phyloP scores from a whole-genome alignment of 1,139 yeast genomes.

The Blastobotrys aristatus region DNA sequence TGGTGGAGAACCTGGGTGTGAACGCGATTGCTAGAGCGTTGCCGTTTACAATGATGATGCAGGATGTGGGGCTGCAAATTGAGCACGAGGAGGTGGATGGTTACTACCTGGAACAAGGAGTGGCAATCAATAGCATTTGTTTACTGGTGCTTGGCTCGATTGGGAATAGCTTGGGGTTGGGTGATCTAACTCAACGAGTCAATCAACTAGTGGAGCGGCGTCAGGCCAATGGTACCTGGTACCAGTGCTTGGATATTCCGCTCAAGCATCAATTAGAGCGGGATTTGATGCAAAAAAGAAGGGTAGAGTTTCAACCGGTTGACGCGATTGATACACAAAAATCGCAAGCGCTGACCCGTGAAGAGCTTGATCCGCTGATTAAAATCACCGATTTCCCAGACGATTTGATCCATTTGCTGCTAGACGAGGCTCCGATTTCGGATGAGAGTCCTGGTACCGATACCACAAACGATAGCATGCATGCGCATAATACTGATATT shows the following conservation, averaged over 20 bases:
- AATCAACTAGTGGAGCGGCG: constrained; percentile 20
- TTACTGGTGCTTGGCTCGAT: constrained; percentile 24
- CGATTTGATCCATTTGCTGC: constrained; percentile 13
- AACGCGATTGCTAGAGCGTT: constrained; percentile 19
- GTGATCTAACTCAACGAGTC: constrained; percentile 16
- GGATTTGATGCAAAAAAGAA: constrained; percentile 11
- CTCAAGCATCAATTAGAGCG: constrained; percentile 1
- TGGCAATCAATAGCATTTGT: constrained; percentile 22
- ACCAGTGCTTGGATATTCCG: constrained; percentile 18
- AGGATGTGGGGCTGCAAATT: constrained; percentile 17
- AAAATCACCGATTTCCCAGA: constrained; percentile 13
- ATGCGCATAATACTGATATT: background rate
- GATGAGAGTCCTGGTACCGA: constrained; percentile 10
- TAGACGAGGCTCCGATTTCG: constrained; percentile 10
- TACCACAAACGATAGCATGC: constrained; percentile 3
- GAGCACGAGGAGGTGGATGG: constrained; percentile 11
- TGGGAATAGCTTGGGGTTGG: constrained; percentile 19
- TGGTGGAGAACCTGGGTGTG: constrained; percentile 20
- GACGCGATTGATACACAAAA: constrained; percentile 7
- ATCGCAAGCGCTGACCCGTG: constrained; percentile 12
- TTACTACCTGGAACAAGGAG: constrained; percentile 22
- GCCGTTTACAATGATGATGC: constrained; percentile 22
- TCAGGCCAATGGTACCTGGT: constrained; percentile 21
- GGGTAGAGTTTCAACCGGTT: constrained; percentile 3
- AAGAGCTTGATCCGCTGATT: constrained; percentile 9